These are phyloP conservation scores for Macrolepiota fuliginosa DNA, from an alignment of 768 basidiomycete species.

Conservation along the genomic window DNA sequence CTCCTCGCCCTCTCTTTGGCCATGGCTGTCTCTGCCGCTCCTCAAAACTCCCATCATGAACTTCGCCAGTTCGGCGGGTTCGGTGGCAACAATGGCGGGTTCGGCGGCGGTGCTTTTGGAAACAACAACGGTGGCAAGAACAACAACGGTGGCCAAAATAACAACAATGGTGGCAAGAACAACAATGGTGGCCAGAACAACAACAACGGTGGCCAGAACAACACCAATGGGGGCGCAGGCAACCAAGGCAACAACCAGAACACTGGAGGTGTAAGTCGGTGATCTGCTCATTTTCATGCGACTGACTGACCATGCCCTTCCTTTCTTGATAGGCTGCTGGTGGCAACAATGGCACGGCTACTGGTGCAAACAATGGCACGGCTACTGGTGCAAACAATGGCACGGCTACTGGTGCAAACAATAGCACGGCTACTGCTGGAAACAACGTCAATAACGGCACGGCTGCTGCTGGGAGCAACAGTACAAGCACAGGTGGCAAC, in stretches of 20 bases:
- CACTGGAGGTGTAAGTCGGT: slow-evolving; percentile 8
- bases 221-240: not conserved
- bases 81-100: not conserved
- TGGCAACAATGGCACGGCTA: slow-evolving; percentile 13
- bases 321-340: slow-evolving; percentile 1
- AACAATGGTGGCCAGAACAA: slow-evolving; percentile 4
- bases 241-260: slow-evolving; percentile 12
- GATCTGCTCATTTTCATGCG: not conserved
- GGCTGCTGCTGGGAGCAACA: slow-evolving; percentile 17
- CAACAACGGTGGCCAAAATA: not conserved
- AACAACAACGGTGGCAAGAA: slow-evolving; percentile 11
- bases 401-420: slow-evolving; percentile 8
- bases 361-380: slow-evolving; percentile 14
- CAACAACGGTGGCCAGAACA: slow-evolving; percentile 14
- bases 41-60: not conserved
- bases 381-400: slow-evolving; percentile 12
- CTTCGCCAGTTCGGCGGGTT: slow-evolving; percentile 2
- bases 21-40: slow-evolving; percentile 24
- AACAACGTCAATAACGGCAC: slow-evolving; percentile 13
- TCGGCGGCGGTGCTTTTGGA: slow-evolving; percentile 14
- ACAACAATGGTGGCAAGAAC: slow-evolving; percentile 10
- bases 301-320: not conserved
- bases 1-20: slow-evolving; percentile 27
- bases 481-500: slow-evolving; percentile 21
- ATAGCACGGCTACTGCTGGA: slow-evolving; percentile 8